phyloP scores from a whole-genome alignment of 371 early-diverging fungal species.

The Rhizopus arrhizus region DNA sequence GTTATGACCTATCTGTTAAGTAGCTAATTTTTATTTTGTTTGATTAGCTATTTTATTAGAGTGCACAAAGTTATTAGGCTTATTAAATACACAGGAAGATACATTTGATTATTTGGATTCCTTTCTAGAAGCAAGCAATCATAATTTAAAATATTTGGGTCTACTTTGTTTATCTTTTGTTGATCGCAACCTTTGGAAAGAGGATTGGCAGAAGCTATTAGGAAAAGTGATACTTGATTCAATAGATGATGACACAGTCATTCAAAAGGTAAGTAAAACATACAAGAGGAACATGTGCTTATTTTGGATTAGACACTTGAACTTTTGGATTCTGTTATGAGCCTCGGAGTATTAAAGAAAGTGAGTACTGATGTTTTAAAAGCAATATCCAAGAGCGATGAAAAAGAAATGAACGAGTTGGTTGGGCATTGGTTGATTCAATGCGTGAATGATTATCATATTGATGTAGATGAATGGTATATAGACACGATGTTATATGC shows the following conservation, averaged over 20 bases:
- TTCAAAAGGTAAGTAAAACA: constrained; percentile 19
- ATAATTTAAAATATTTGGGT: constrained; percentile 53
- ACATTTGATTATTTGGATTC: constrained; percentile 34
- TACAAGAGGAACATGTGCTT: background rate
- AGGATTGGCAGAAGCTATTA: constrained; percentile 34
- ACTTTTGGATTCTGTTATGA: constrained; percentile 25
- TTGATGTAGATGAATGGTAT: constrained; percentile 18
- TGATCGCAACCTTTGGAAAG: constrained; percentile 36
- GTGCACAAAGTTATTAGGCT: constrained; percentile 35
- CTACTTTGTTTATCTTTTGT: constrained; percentile 30
- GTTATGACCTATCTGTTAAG: background rate
- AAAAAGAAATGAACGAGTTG: constrained; percentile 3
- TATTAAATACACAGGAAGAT: constrained; percentile 1
- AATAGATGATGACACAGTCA: constrained; percentile 30
- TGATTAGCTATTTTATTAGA: constrained; percentile 48
- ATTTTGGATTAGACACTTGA: constrained; percentile 23
- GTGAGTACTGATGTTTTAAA: constrained; percentile 13
- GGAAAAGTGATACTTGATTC: constrained; percentile 12
- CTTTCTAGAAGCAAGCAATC: constrained; percentile 41
- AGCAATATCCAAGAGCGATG: constrained; percentile 12
- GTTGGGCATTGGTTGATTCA: constrained; percentile 29
- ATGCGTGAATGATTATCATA: constrained; percentile 19
- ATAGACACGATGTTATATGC: constrained; percentile 17
- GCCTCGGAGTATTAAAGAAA: constrained; percentile 6
- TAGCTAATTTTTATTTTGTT: background rate